A percentile compares a stretch with the other conserved stretches of the same genome.
These are phyloP conservation scores for Solanum raphanifolium DNA, from an alignment of 257 asterid species.

Conservation along the genomic window DNA sequence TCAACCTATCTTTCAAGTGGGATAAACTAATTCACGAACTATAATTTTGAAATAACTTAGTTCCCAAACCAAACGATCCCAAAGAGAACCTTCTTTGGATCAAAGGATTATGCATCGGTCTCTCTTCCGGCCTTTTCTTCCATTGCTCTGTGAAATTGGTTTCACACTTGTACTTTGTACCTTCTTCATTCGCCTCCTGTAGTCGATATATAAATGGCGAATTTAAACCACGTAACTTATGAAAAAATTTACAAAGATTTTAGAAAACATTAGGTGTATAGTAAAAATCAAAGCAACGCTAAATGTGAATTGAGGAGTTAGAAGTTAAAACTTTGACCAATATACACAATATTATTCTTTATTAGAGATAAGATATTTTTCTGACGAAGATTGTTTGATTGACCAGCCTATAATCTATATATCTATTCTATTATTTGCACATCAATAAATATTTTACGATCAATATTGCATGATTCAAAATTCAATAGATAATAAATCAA, in stretches of 20 bases:
- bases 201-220: neutral
- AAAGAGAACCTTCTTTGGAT: neutral
- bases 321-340: neutral
- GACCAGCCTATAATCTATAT: too few relatives aligned
- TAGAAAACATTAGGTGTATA: neutral
- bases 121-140: neutral
- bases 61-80: neutral
- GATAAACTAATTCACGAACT: too few relatives aligned
- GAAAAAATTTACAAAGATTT: neutral
- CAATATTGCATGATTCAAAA: neutral
- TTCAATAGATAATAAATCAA: neutral
- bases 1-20: neutral
- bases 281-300: neutral
- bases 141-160: neutral
- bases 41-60: neutral
- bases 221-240: neutral
- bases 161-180: neutral
- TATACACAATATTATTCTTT: neutral
- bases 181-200: neutral
- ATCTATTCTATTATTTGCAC: too few relatives aligned
- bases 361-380: too few relatives aligned
- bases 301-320: neutral
- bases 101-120: neutral
- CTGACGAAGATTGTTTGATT: too few relatives aligned
- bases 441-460: neutral